These are phyloP conservation scores for Penicillium sp. DNA, from an alignment of 2,329 filamentous ascomycete species.

Conservation along the genomic window DNA sequence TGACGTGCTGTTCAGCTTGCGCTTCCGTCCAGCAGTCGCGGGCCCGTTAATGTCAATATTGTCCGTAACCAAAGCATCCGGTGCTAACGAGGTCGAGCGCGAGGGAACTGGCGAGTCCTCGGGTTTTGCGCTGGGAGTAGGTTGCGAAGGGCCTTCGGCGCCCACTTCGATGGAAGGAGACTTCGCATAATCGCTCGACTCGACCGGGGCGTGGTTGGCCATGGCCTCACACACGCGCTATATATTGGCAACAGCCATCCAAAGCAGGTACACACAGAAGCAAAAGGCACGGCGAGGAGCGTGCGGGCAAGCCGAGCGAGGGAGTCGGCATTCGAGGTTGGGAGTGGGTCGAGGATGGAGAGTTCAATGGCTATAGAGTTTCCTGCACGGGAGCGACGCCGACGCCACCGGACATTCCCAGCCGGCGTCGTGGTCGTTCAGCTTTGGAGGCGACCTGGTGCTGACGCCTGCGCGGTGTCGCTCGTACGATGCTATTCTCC, in stretches of 20 bases:
- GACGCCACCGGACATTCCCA: no score
- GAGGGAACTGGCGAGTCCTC: constrained; percentile 29
- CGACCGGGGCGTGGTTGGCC: constrained; percentile 31
- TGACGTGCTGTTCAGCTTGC: constrained; percentile 42
- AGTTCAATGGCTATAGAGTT: background rate
- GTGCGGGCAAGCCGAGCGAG: background rate
- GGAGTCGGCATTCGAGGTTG: constrained; percentile 1
- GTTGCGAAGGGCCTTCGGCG: constrained; percentile 12
- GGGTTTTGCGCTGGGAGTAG: constrained; percentile 17
- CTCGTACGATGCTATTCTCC: no score
- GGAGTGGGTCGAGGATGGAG: constrained; percentile 11
- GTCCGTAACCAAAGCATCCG: constrained; percentile 20
- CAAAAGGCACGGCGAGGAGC: background rate
- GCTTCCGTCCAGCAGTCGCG: constrained; percentile 37
- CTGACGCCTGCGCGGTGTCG: no score
- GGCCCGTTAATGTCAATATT: constrained; percentile 13
- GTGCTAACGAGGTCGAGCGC: constrained; percentile 25
- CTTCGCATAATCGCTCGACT: constrained; percentile 26
- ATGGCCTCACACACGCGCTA: constrained; percentile 34
- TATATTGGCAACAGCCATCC: constrained; percentile 28
- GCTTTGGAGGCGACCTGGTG: no score
- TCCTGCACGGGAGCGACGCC: no score
- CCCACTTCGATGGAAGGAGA: constrained; percentile 23
- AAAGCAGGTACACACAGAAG: constrained; percentile 9
- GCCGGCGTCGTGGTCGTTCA: no score